A percentile compares a stretch with the other conserved stretches of the same genome.
Conservation (phyloP, 1,284 basidiomycete species). For the Quambalaria eucalypti region DNA sequence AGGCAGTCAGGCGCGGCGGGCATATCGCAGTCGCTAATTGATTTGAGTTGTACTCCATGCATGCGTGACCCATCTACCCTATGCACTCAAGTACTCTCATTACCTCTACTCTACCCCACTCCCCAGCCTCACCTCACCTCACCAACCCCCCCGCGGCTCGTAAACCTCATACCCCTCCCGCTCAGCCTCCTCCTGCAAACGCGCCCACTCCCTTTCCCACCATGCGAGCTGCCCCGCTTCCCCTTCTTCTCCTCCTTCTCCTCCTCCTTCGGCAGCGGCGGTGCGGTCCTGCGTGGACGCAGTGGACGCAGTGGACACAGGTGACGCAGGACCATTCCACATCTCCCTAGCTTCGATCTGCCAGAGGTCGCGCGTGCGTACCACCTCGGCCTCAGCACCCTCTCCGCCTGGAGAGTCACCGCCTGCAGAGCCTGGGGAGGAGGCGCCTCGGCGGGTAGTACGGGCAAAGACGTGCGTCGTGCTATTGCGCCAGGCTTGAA, state of each 20-base stretch:
- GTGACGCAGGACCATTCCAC: not conserved
- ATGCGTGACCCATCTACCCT: not conserved
- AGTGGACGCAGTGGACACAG: too few species aligned
- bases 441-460: too few species aligned
- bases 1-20: too few species aligned
- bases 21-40: constrained; percentile 15
- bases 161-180: not conserved
- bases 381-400: not conserved
- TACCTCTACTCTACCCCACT: not conserved
- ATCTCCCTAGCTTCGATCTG: not conserved
- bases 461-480: too few species aligned
- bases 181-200: not conserved
- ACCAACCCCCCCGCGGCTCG: not conserved
- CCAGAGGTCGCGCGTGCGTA: not conserved
- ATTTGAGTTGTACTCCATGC: too few species aligned
- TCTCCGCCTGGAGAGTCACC: not conserved
- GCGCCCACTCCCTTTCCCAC: not conserved
- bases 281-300: too few species aligned
- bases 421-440: not conserved
- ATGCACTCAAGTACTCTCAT: not conserved
- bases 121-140: not conserved
- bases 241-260: not conserved
- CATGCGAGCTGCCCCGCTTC: not conserved
- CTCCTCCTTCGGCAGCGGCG: too few species aligned
- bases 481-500: too few species aligned